Base-by-base conservation (phyloP, 2,329 filamentous ascomycete species). In the Colletotrichum zoysiae region DNA sequence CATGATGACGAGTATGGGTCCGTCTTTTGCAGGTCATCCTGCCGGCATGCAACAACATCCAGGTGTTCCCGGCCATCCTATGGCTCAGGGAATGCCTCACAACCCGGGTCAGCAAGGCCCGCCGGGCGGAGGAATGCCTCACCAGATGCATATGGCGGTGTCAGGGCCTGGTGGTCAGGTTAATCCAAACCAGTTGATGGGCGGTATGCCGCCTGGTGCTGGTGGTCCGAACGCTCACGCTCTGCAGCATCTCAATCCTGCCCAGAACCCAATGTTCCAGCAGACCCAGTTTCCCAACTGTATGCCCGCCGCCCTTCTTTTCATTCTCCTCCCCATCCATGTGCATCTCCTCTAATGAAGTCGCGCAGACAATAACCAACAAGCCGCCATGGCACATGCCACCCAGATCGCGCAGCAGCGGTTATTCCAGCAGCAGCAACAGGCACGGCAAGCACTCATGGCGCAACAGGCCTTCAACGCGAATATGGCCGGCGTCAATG, bases 131-230 rank as follows among this genome's bases (percentile, higher is more conserved):
- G 87, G 86, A 50, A 90, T 92, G 80, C 88, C 88, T 76, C 92
- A 92, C 80, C 92, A 93, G 81, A 86, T 91, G 76, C 91, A 93
- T 76, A 92, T 93, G 84, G 90, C 88, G 73, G 92, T 92, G 38
- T 93, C 92, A 70, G 92, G 89, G 46, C 91, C 92, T 26, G 90
- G 90, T 75, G 89, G 88, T 73, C 92, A 93, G 79, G 91, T 93
- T 75, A 93, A 90, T 79, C 91, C 93, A 77, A 89, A 88, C 38
- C 88, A 90, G 68, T 89, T 95, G 86, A 94, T 95, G 92, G 88
- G 84, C 74, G 91, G 88, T 70, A 93, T 95, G 90, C 92, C 92
- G 74, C 91, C 91, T 40, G 89, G 91, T 73, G 86, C 86, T 65
- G 84, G 83, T 74, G 87, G 85, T 65, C 89, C 89, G 70, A 92